Percentiles rank a stretch among this genome's conserved stretches.
These are phyloP conservation scores for Monilinia fructicola DNA, from an alignment of 2,329 filamentous ascomycete species.

Conservation along the genomic window DNA sequence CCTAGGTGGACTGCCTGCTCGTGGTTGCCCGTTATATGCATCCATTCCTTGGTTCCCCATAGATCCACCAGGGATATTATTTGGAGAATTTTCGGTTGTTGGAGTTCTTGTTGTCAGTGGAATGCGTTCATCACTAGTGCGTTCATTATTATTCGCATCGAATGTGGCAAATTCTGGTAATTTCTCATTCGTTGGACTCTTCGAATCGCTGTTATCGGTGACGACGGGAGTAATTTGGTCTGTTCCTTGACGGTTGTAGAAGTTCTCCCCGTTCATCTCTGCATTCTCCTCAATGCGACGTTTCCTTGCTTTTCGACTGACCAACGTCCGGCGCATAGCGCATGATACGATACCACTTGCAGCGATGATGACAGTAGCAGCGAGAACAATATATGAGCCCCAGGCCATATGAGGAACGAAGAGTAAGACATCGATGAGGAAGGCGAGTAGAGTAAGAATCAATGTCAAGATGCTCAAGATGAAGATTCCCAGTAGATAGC, in stretches of 20 bases:
- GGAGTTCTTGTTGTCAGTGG: constrained; percentile 66
- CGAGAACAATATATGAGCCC: constrained; percentile 92
- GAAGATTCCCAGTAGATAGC: constrained; percentile 80
- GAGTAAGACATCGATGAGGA: constrained; percentile 88
- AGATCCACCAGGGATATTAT: constrained; percentile 32
- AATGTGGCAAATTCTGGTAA: constrained; percentile 62
- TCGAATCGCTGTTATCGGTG: constrained; percentile 56
- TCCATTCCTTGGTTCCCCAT: constrained; percentile 32
- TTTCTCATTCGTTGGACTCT: constrained; percentile 53
- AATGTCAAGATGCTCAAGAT: constrained; percentile 86
- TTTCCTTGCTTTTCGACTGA: constrained; percentile 90
- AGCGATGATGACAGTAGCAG: constrained; percentile 80
- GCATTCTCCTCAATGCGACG: constrained; percentile 89
- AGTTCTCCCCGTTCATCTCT: constrained; percentile 95
- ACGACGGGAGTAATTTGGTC: constrained; percentile 41
- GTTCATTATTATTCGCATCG: constrained; percentile 54
- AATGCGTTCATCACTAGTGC: constrained; percentile 66
- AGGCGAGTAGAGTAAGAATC: constrained; percentile 78
- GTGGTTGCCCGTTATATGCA: constrained; percentile 30
- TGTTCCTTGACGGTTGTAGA: constrained; percentile 66
- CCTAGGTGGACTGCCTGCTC: constrained; percentile 41
- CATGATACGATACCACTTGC: constrained; percentile 83
- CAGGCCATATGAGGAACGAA: constrained; percentile 93
- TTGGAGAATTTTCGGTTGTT: constrained; percentile 52
- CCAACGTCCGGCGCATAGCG: constrained; percentile 88